These are phyloP conservation scores for Jamesozyma hellenica DNA, from an alignment of 805 yeast species.

Conservation along the genomic window DNA sequence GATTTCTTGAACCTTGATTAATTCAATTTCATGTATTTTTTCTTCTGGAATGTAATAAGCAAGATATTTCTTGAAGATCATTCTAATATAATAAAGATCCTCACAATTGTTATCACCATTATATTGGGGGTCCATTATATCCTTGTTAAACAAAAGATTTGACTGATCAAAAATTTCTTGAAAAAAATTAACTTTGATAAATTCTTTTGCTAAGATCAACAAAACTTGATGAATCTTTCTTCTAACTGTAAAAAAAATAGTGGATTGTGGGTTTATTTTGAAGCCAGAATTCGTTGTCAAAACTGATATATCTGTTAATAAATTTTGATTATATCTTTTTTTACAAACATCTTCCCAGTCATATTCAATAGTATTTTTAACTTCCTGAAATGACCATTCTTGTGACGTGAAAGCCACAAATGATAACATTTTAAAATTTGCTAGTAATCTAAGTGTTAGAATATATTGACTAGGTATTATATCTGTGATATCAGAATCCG, in stretches of 20 bases:
- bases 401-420: background rate
- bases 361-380: too few relatives aligned
- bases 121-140: background rate
- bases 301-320: conserved; percentile 3
- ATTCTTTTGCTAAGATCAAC: background rate
- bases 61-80: background rate
- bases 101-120: background rate
- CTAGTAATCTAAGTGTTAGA: conserved; percentile 44
- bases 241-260: conserved; percentile 1
- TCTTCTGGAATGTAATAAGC: background rate
- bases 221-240: conserved; percentile 15
- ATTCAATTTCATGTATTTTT: background rate
- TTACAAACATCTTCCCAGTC: conserved; percentile 6
- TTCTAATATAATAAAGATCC: background rate
- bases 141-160: background rate
- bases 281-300: background rate
- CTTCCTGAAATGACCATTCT: background rate
- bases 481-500: background rate
- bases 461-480: conserved; percentile 43
- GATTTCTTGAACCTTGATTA: background rate
- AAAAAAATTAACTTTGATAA: conserved; percentile 8
- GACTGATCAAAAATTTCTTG: background rate
- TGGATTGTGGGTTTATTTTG: background rate
- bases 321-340: conserved; percentile 4
- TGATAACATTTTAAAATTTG: conserved; percentile 26